Base-by-base conservation (phyloP, 192 early-diverging fungal species). In the Thamnidium elegans region DNA sequence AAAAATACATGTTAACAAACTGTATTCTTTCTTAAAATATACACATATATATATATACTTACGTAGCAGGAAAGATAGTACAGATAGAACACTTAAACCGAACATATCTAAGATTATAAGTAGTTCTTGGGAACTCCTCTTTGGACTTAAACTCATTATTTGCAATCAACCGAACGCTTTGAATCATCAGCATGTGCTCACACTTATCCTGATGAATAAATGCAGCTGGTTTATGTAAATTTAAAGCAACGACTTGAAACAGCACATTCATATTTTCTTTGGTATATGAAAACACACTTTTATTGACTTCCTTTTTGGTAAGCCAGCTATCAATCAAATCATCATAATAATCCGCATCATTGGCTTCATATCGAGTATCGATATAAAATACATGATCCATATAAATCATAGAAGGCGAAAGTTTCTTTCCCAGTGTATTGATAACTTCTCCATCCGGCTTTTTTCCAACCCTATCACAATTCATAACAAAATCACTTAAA, bases 121-220 rank as follows among this genome's bases (percentile, higher is more conserved):
- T 23, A 14, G 50, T 51, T 8, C 51, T 43, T 54, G 63, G 63
- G 17, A 15, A 52, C 4, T 42, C 13, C 0, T 55, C 32, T 4
- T 31, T 34, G 26, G 48, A 14, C 4, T 2, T 13, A 0, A 3
- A 15, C 9, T 63, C 61, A 32, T 6, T 9, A 4, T 43, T n/a
- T 0, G 10, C 19, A 26, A 30, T 21, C 39, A 54, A 6, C 42
- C 63, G n/a, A 17, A 64, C 20, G 44, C 52, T 50, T 11, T 42
- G 31, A 9, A 64, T 4, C 39, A 64, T 39, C 11, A 54, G 6
- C 63, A 64, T 52, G 20, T 64, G 63, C 4, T 53, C 39, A 15
- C 63, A 64, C 26, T 39, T 53, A 53, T 53, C 50, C 1, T 64
- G 51, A 55, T 64, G 50, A n/a, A 51, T 30, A 30, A 64, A 64